phyloP scores from a whole-genome alignment of 345 rosid species.

The Pugionium dolabratum region DNA sequence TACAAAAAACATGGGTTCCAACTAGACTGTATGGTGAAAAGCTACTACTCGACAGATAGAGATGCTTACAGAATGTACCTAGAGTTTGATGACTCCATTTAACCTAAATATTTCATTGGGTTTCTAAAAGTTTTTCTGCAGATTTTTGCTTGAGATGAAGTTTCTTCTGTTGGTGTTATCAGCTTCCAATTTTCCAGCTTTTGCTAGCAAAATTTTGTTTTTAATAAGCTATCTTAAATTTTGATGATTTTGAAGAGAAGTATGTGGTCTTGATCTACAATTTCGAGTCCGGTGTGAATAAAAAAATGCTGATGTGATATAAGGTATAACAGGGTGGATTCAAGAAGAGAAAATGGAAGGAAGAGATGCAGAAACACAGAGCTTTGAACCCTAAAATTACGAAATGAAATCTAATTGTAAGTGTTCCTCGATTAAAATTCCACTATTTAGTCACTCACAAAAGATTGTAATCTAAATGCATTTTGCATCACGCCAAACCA shows the following conservation, averaged over 20 bases:
- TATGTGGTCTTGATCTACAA: background rate
- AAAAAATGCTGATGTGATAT: background rate
- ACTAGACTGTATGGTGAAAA: slow-evolving; percentile 55
- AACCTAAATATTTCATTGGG: slow-evolving; percentile 8
- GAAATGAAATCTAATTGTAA: background rate
- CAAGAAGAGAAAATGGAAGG: background rate
- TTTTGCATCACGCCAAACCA: slow-evolving; percentile 34
- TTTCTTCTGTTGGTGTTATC: background rate
- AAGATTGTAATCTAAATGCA: slow-evolving; percentile 6
- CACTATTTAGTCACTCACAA: background rate
- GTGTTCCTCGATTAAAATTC: slow-evolving; percentile 2
- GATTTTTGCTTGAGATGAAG: background rate
- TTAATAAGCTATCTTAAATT: too few relatives aligned
- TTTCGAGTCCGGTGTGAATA: background rate
- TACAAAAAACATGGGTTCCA: slow-evolving; percentile 77
- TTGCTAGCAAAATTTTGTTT: too few relatives aligned
- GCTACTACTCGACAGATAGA: slow-evolving; percentile 71
- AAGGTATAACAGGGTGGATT: background rate
- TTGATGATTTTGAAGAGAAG: too few relatives aligned
- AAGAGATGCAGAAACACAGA: background rate
- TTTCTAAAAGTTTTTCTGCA: background rate
- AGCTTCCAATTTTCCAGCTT: too few relatives aligned
- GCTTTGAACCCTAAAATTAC: background rate
- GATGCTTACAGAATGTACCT: slow-evolving; percentile 80
- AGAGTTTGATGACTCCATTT: slow-evolving; percentile 48